Base-by-base conservation (phyloP, 108 stramenopile genomes). In the Cyclotella atomus region DNA sequence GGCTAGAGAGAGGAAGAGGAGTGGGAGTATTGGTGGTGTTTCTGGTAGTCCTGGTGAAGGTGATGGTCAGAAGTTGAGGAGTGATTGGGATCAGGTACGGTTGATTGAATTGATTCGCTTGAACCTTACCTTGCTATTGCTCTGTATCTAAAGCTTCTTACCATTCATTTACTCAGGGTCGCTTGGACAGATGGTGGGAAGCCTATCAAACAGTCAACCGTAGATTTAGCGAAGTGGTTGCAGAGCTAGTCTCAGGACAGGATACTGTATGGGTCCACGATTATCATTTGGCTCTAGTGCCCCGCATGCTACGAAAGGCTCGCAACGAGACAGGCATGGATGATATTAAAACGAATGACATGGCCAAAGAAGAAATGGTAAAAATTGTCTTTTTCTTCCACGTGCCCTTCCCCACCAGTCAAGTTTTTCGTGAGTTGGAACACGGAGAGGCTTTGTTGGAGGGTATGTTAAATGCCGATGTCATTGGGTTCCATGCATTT, bases 401-500 rank as follows among this genome's bases (percentile, higher is more conserved):
- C 82, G 97, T 98, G 20, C 98, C 99, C 17, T 99, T 99, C 76
- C 99, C 99, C 7, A 99, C 99, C 19, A 89, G 89, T 25, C 98
- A 99, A 75, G 92, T 99, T 55, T 99, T 99, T 73, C 93, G 99
- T 3, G 95, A 99, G 23, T 77, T 99, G 15, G 94, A 97, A 64
- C 92, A 87, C 65, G 97, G 98, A 32, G 95, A 95, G 80, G 84
- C 81, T 8, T 87, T 99, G 43, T 71, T 99, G 33, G 87, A 95
- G 69, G 98, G 98, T 14, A 95, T 99, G 93, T 82, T 99, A n/a
- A 88, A 89, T 65, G 98, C 99, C 1, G 97, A 99, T 82, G 93
- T 99, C 15, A 92, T 99, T 24, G 99, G 99, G 36, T 99, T 99
- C 77, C 99, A 99, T 84, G 95, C 99, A 10, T 99, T 99, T 88